Evolutionary conservation across 1,284 basidiomycete genomes (phyloP).

Genomic region (Microbotryum lychnidis-dioicae): DNA sequence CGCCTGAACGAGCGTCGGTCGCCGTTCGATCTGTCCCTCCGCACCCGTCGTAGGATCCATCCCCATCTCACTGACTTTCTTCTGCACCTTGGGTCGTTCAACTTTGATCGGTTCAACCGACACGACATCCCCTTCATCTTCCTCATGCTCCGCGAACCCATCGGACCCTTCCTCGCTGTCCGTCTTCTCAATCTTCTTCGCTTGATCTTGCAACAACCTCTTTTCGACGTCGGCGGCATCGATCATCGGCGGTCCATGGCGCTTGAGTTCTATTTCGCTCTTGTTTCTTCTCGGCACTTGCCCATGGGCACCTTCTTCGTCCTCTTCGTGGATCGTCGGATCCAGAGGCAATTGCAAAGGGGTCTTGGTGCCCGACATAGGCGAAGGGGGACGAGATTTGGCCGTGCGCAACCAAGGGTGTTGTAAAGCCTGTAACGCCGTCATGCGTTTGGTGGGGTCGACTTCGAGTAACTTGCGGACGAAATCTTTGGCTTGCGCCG

Average conservation of each 20-base stretch:
- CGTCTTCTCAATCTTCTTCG: no score
- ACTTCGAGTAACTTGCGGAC: conserved; percentile 20
- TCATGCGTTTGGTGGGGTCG: conserved; percentile 29
- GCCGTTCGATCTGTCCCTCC: no score
- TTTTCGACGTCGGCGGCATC: conserved; percentile 20
- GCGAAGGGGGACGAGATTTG: conserved; percentile 21
- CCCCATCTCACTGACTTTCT: no score
- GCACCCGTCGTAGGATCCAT: no score
- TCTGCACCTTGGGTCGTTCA: no score
- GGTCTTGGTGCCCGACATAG: neutral
- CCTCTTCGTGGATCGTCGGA: neutral
- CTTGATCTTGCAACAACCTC: neutral
- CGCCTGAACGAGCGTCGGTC: no score
- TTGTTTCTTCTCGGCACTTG: neutral
- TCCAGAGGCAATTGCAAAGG: neutral
- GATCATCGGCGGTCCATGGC: conserved; percentile 12
- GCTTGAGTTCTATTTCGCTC: conserved; percentile 6
- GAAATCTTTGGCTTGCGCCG: conserved; percentile 33
- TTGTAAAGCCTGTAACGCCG: conserved; percentile 23
- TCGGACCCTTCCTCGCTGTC: no score
- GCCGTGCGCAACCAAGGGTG: conserved; percentile 31
- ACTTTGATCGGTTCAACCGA: neutral
- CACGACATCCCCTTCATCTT: neutral
- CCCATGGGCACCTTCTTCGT: neutral
- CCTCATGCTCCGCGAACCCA: neutral